These are phyloP conservation scores for Phytophthora sp. DNA, from an alignment of 352 stramenopile species.

Conservation along the genomic window DNA sequence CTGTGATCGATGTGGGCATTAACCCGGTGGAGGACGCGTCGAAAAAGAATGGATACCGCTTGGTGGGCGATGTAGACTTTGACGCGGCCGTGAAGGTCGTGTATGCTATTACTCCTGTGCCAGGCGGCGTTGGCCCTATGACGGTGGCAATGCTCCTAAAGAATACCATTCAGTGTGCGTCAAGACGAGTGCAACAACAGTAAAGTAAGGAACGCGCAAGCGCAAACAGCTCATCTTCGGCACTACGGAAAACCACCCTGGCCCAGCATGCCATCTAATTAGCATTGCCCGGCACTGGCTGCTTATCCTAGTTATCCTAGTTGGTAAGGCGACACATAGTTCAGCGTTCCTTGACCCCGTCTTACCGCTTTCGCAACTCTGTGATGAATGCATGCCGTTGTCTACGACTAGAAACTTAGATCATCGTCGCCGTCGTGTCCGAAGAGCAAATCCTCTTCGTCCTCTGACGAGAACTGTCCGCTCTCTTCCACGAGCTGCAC, in stretches of 20 bases:
- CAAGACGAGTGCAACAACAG: conserved; percentile 20
- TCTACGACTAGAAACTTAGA: conserved; percentile 1
- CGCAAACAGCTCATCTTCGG: background rate
- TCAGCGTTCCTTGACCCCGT: conserved; percentile 19
- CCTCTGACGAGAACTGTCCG: conserved; percentile 73
- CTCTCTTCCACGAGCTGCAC: conserved; percentile 80
- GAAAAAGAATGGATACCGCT: conserved; percentile 87
- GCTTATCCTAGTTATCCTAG: conserved; percentile 31
- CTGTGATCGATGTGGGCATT: conserved; percentile 99
- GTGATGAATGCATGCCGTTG: background rate
- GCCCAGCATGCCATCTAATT: conserved; percentile 5
- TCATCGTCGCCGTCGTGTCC: conserved; percentile 8
- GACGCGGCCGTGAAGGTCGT: conserved; percentile 83
- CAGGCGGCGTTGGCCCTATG: conserved; percentile 97
- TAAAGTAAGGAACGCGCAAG: conserved; percentile 6
- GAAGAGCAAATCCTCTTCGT: conserved; percentile 39
- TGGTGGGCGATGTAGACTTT: conserved; percentile 98
- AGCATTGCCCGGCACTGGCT: conserved; percentile 21
- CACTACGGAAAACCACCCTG: conserved; percentile 21
- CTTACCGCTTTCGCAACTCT: background rate
- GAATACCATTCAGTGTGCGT: conserved; percentile 76
- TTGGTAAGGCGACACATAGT: conserved; percentile 28
- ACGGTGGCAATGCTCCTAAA: conserved; percentile 95
- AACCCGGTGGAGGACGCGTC: conserved; percentile 93
- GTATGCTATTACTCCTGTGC: conserved; percentile 97